Conservation (phyloP, 2,329 filamentous ascomycete genomes). For the Ophiostoma quercus region DNA sequence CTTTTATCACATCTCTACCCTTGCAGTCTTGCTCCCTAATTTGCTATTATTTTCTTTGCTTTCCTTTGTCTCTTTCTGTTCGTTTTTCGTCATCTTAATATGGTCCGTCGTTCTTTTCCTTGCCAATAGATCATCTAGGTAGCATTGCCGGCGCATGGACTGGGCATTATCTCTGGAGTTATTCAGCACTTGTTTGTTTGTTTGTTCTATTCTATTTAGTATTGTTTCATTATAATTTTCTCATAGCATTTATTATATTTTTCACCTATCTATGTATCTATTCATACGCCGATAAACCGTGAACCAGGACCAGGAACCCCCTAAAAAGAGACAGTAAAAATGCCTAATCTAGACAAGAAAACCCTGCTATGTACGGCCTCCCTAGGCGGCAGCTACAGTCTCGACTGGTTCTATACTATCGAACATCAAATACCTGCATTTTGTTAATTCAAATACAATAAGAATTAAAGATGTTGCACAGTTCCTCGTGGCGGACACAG, state of each 20-base stretch:
- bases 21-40: not conserved
- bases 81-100: not conserved
- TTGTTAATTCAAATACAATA: no score
- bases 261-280: not conserved
- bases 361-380: no score
- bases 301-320: no score
- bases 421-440: no score
- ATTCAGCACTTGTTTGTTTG: not conserved
- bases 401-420: no score
- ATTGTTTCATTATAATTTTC: not conserved
- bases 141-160: not conserved
- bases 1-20: not conserved
- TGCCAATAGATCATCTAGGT: conserved; percentile 5
- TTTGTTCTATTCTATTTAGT: not conserved
- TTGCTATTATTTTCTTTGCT: not conserved
- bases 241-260: not conserved
- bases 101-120: not conserved
- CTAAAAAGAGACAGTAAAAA: no score
- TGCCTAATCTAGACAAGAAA: no score
- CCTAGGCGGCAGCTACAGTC: no score
- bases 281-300: not conserved
- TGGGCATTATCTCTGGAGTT: not conserved
- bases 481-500: no score
- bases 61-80: not conserved
- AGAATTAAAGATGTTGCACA: no score